Evolutionary conservation across 164 flowering plant species (phyloP).

Genomic region (Kingdonia uniflora): DNA sequence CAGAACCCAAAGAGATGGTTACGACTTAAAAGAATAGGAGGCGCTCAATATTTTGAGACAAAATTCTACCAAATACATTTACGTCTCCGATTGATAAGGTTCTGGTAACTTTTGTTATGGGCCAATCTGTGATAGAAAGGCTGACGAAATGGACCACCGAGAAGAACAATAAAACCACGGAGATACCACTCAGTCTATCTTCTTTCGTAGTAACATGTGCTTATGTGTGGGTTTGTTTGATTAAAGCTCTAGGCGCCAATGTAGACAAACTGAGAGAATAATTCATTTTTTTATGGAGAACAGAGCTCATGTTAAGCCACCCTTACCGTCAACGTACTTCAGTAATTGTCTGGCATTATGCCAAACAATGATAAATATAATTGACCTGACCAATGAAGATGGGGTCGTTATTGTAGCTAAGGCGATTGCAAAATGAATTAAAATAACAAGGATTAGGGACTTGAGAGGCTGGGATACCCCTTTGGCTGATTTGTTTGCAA

Average conservation of each 20-base stretch:
- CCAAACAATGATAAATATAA: background rate
- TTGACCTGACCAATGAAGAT: no score
- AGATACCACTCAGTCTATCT: slow-evolving; percentile 9
- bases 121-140: slow-evolving; percentile 6
- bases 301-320: background rate
- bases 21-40: background rate
- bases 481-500: background rate
- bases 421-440: background rate
- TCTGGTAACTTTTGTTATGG: slow-evolving; percentile 19
- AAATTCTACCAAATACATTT: background rate
- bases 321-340: background rate
- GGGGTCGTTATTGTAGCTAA: no score
- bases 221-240: no score
- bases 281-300: background rate
- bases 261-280: background rate
- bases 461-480: no score
- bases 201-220: slow-evolving; percentile 22
- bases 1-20: slow-evolving; percentile 12
- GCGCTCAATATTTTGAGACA: background rate
- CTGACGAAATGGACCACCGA: slow-evolving; percentile 19
- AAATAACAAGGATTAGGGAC: background rate
- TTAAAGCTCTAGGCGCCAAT: no score
- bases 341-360: background rate
- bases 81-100: slow-evolving; percentile 4
- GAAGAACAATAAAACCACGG: background rate